Evolutionary conservation across 2,329 filamentous ascomycete genomes (phyloP).

Genomic region (Aspergillus sp.): DNA sequence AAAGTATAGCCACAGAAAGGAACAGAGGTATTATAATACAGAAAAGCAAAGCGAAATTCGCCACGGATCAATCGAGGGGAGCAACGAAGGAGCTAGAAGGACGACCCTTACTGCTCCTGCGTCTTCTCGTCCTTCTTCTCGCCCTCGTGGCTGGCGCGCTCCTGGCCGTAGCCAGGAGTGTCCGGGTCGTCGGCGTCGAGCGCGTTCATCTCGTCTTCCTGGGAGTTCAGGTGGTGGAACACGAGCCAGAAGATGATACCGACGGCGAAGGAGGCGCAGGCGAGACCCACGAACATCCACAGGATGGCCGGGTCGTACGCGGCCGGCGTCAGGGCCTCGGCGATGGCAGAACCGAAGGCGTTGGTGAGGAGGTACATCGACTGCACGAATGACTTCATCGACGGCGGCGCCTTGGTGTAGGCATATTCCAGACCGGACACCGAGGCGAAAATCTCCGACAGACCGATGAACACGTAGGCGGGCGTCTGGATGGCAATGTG

Average conservation of each 20-base stretch:
- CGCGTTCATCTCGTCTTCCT: constrained; percentile 52
- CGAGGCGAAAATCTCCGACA: constrained; percentile 59
- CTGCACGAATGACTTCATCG: constrained; percentile 64
- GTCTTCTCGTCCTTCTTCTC: constrained; percentile 2
- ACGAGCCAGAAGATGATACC: constrained; percentile 54
- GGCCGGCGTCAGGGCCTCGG: constrained; percentile 59
- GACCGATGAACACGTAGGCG: constrained; percentile 44
- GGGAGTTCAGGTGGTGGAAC: constrained; percentile 48
- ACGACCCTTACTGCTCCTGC: constrained; percentile 4
- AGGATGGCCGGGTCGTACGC: constrained; percentile 63
- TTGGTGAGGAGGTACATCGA: constrained; percentile 58
- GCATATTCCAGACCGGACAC: constrained; percentile 71
- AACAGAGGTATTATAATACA: constrained; percentile 1
- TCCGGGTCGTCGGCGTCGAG: constrained; percentile 40
- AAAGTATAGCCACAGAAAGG: background rate
- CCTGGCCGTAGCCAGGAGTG: constrained; percentile 11
- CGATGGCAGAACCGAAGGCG: constrained; percentile 58
- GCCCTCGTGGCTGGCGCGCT: background rate
- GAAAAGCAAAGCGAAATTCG: background rate
- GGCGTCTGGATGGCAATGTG: constrained; percentile 47
- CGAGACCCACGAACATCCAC: constrained; percentile 65
- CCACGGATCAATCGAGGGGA: background rate
- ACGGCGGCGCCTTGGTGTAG: constrained; percentile 68
- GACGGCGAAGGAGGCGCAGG: constrained; percentile 46
- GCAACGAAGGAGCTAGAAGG: background rate